Conservation (phyloP, 192 early-diverging fungal genomes). For the Funneliformis mosseae region DNA sequence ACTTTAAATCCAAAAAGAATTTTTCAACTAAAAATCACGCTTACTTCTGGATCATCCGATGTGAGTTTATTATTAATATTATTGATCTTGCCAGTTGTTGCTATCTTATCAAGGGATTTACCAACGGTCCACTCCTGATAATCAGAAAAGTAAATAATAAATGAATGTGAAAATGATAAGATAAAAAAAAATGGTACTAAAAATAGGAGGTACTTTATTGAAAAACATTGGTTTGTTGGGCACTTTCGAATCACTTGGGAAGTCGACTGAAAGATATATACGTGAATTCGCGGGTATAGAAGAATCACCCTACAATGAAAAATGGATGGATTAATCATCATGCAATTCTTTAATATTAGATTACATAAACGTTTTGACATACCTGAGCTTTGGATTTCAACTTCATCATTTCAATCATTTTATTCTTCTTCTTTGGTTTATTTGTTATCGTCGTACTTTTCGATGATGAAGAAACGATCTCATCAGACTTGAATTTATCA, state of each 20-base stretch:
- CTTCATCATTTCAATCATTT: constrained; percentile 39
- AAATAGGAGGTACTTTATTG: constrained; percentile 36
- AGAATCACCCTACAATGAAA: constrained; percentile 15
- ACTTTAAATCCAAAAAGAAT: not conserved
- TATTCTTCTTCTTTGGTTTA: constrained; percentile 29
- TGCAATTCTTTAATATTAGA: not conserved
- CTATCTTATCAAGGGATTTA: constrained; percentile 36
- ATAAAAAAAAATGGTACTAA: not conserved
- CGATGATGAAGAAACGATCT: not conserved
- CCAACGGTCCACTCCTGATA: constrained; percentile 34
- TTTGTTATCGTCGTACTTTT: not conserved
- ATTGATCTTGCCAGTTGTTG: constrained; percentile 26
- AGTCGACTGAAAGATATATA: constrained; percentile 34
- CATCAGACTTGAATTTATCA: not conserved
- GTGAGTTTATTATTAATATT: constrained; percentile 37
- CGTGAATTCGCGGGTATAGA: constrained; percentile 35
- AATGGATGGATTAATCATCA: not conserved
- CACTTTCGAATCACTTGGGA: constrained; percentile 25
- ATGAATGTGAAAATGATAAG: no score
- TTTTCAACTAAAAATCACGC: not conserved
- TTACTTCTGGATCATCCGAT: constrained; percentile 33
- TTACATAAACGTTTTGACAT: not conserved
- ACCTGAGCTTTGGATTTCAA: constrained; percentile 40
- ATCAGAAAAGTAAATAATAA: not conserved
- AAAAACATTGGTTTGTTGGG: constrained; percentile 34